A percentile compares a stretch with the other conserved stretches of the same genome.
Conservation (phyloP, 2,329 filamentous ascomycete species). For the Immersiporthe knoxdaviesiana region DNA sequence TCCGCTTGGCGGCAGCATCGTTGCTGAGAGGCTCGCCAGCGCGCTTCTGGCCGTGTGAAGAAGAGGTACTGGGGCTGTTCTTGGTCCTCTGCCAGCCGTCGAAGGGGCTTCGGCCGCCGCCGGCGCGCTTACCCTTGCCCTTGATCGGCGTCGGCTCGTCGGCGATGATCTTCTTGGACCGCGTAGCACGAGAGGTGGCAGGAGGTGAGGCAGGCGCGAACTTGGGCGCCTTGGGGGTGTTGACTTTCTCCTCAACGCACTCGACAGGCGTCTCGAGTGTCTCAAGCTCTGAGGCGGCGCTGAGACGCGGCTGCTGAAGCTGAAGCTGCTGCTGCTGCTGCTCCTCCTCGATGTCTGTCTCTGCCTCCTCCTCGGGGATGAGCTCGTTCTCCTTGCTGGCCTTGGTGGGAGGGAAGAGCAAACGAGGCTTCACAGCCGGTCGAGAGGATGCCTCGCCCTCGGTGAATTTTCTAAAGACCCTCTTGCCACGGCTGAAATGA, state of each 20-base stretch:
- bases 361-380: constrained; percentile 59
- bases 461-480: constrained; percentile 71
- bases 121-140: constrained; percentile 36
- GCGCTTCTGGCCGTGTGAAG: constrained; percentile 47
- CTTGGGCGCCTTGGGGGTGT: constrained; percentile 59
- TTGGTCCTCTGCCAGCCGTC: constrained; percentile 72
- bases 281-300: constrained; percentile 32
- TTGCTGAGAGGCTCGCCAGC: constrained; percentile 42
- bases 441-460: constrained; percentile 42
- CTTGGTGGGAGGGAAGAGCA: constrained; percentile 64
- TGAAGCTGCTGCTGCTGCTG: constrained; percentile 40
- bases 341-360: constrained; percentile 60
- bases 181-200: constrained; percentile 62
- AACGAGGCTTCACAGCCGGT: constrained; percentile 62
- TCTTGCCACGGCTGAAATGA: constrained; percentile 73
- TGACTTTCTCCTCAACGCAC: constrained; percentile 40
- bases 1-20: constrained; percentile 45
- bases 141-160: constrained; percentile 49
- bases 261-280: constrained; percentile 47
- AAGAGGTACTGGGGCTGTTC: constrained; percentile 42
- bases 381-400: constrained; percentile 44
- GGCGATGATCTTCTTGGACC: constrained; percentile 55
- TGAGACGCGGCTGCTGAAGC: constrained; percentile 35
- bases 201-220: constrained; percentile 65
- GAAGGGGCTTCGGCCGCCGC: constrained; percentile 59